Evolutionary conservation across 371 early-diverging fungal species (phyloP), one percentile per base, ranked within the genome.

Genomic region (Fennellomyces sp.): DNA sequence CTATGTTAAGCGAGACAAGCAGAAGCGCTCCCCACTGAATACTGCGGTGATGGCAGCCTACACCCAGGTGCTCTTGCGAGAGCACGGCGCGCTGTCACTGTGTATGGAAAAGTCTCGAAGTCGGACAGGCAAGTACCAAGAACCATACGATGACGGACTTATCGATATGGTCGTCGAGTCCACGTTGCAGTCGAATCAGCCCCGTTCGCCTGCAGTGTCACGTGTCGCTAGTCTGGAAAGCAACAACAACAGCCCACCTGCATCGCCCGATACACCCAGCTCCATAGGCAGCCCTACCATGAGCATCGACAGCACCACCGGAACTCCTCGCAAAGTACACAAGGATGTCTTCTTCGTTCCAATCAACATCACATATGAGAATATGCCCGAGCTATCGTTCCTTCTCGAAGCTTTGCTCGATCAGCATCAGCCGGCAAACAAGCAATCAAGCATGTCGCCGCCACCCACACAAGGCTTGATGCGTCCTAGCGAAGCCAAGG

Each of bases 111-210:
- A 72, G 19, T 60, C 68, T 29, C 66, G 81, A 0, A 72, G 78
- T 7, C 67, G 78, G n/a, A 77, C 73, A 2, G 81, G 81, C 15
- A 78, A 78, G 61, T 66, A 66, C 21, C 72, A 78, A 57, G 69
- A 69, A 13, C 53, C 76, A 2, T 77, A 72, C 54, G 47, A 73
- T 2, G 81, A 81, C 27, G 81, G 78, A 3, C 47, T 81, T 12
- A 68, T 81, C 6, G 76, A 75, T 10, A 81, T 81, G 81, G 63
- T 81, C 10, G 66, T 77, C 19, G 81, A 81, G 52, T 68, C 81
- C 2, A 77, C 81, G 0, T 53, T 81, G 13, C 73, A 81, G 27
- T 73, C 70, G 0, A 81, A 81, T 23, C 81, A 81, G 57, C 26
- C 53, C 2, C 60, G 61, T 25, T 52, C 71, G 0, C 41, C 68